Conservation (phyloP, 2,329 filamentous ascomycete genomes). For the Curvularia spicifera region DNA sequence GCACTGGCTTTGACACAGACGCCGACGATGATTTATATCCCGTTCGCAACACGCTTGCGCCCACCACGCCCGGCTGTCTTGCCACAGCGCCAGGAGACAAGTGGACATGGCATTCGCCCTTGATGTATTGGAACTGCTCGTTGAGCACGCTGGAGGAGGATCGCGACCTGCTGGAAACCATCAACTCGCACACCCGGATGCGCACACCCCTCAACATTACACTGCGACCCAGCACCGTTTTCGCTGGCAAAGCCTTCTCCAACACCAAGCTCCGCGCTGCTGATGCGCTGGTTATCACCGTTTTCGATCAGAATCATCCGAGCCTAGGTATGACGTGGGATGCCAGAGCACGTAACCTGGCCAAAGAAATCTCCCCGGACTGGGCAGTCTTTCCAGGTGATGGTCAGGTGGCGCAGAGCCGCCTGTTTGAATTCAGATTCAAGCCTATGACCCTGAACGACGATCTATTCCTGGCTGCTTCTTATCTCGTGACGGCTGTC, state of each 20-base stretch:
- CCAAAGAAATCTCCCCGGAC: slow-evolving; percentile 56
- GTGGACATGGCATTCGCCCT: slow-evolving; percentile 82
- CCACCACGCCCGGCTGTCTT: slow-evolving; percentile 32
- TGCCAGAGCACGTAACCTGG: slow-evolving; percentile 61
- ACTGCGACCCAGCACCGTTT: slow-evolving; percentile 77
- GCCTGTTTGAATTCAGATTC: slow-evolving; percentile 80
- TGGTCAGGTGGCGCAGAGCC: slow-evolving; percentile 61
- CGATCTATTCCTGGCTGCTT: slow-evolving; percentile 66
- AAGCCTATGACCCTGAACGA: slow-evolving; percentile 73
- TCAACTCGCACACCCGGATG: slow-evolving; percentile 68
- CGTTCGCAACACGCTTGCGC: slow-evolving; percentile 10
- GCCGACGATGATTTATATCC: slow-evolving; percentile 5
- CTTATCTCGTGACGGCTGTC: slow-evolving; percentile 67
- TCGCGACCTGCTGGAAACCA: slow-evolving; percentile 68
- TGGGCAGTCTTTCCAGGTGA: slow-evolving; percentile 72
- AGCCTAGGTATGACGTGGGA: slow-evolving; percentile 71
- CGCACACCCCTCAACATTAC: slow-evolving; percentile 75
- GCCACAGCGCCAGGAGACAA: slow-evolving; percentile 61
- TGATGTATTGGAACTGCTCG: slow-evolving; percentile 80
- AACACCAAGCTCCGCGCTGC: slow-evolving; percentile 71
- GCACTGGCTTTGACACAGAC: slow-evolving; percentile 44
- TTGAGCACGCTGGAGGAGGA: slow-evolving; percentile 65
- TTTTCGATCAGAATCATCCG: slow-evolving; percentile 72
- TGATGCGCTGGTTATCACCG: slow-evolving; percentile 78
- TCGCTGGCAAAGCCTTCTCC: slow-evolving; percentile 79